A percentile compares a stretch with the other conserved stretches of the same genome.
Evolutionary conservation across 495 filamentous ascomycete genomes (phyloP).

Genomic region (Neurospora africana): DNA sequence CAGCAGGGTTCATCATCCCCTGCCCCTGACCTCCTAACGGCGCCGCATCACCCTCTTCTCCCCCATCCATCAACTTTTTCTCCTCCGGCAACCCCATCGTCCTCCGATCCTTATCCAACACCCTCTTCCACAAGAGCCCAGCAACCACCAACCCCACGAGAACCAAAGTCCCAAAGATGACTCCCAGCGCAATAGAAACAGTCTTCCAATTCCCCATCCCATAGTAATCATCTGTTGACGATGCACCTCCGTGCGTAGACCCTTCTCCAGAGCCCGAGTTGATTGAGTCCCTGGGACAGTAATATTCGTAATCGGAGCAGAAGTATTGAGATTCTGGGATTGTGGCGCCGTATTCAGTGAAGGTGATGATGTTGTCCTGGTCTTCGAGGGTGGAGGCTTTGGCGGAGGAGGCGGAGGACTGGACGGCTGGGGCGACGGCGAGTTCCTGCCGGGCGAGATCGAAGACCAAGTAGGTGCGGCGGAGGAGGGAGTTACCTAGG

Average conservation of each 20-base stretch:
- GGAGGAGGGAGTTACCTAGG: constrained; percentile 73
- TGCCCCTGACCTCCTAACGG: too few species aligned
- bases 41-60: neutral
- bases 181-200: neutral
- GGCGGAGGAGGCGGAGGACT: constrained; percentile 37
- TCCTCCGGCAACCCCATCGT: neutral
- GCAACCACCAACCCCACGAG: neutral
- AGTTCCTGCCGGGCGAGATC: constrained; percentile 70
- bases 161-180: neutral
- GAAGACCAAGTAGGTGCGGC: constrained; percentile 76
- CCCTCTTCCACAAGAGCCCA: neutral
- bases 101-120: neutral
- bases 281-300: neutral
- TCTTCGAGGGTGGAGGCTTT: neutral
- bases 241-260: neutral
- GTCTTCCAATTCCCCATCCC: neutral
- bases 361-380: constrained; percentile 20
- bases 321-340: constrained; percentile 17
- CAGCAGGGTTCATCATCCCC: neutral
- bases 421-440: constrained; percentile 60
- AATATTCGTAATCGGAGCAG: neutral
- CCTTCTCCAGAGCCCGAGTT: neutral
- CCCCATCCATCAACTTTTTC: neutral
- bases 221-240: neutral
- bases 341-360: constrained; percentile 15